Conservation (phyloP, 768 basidiomycete species). For the Cantharellus cinnabarinus region DNA sequence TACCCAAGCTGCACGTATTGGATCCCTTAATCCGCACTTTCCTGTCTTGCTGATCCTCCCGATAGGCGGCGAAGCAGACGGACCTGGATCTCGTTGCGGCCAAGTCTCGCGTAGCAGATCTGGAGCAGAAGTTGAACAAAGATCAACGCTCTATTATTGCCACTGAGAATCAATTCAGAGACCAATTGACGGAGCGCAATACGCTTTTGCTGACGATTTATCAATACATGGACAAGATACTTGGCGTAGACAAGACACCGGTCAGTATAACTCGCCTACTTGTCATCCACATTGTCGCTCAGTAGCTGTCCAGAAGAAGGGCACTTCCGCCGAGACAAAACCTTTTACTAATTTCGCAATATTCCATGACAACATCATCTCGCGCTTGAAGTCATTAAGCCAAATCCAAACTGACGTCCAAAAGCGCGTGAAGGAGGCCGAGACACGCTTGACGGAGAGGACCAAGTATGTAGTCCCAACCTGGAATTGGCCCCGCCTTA, state of each 20-base stretch:
- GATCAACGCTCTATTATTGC: conserved; percentile 54
- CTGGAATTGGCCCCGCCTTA: neutral
- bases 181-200: conserved; percentile 85
- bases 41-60: conserved; percentile 8
- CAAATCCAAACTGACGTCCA: conserved; percentile 79
- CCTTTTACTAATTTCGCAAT: conserved; percentile 85
- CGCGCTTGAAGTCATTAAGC: conserved; percentile 63
- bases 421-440: conserved; percentile 60
- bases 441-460: conserved; percentile 50
- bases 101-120: conserved; percentile 42
- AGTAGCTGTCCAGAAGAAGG: conserved; percentile 17
- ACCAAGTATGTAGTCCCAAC: conserved; percentile 20
- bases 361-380: conserved; percentile 87
- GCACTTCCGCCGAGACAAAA: conserved; percentile 41
- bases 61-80: conserved; percentile 34
- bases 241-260: conserved; percentile 76
- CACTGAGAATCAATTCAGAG: conserved; percentile 65
- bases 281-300: neutral
- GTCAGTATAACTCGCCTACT: conserved; percentile 24
- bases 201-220: conserved; percentile 80
- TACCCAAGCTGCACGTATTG: conserved; percentile 26
- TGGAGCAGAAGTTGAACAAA: conserved; percentile 64
- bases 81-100: conserved; percentile 46
- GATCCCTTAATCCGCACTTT: neutral
- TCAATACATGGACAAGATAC: conserved; percentile 86